A percentile compares a stretch with the other conserved stretches of the same genome.
Conservation (phyloP, 495 filamentous ascomycete species). For the Ascobolus immersus region DNA sequence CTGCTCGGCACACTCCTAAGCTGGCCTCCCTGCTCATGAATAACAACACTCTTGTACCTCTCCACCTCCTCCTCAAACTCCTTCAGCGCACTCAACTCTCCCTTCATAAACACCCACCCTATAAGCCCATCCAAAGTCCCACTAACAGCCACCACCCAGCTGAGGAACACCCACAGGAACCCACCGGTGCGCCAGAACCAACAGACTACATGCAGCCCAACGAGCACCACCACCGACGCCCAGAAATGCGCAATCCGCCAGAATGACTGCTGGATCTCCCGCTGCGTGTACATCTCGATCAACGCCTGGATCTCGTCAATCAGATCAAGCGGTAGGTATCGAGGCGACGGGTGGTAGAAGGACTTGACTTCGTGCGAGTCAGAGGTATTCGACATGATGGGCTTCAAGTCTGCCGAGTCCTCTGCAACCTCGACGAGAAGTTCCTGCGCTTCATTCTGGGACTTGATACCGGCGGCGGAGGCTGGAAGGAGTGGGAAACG, state of each 20-base stretch:
- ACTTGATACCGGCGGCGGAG: constrained; percentile 5
- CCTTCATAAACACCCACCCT: constrained; percentile 59
- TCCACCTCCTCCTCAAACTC: constrained; percentile 89
- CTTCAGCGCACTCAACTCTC: constrained; percentile 51
- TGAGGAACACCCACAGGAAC: constrained; percentile 57
- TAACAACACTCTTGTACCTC: constrained; percentile 20
- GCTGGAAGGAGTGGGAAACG: constrained; percentile 3
- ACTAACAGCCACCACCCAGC: constrained; percentile 44
- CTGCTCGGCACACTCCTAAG: too few species aligned
- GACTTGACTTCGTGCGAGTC: constrained; percentile 7
- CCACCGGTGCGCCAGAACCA: constrained; percentile 80
- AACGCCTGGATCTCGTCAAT: constrained; percentile 53
- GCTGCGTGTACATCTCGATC: constrained; percentile 34
- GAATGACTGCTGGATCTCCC: constrained; percentile 42
- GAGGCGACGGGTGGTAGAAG: constrained; percentile 8
- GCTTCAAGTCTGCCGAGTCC: constrained; percentile 8
- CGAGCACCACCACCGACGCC: constrained; percentile 32
- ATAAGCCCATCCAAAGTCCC: constrained; percentile 67
- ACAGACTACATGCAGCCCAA: constrained; percentile 49
- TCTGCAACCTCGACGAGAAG: constrained; percentile 10
- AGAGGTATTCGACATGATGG: constrained; percentile 12
- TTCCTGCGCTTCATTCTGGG: constrained; percentile 8
- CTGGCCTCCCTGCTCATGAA: too few species aligned
- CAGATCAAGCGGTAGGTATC: constrained; percentile 23
- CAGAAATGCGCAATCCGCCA: constrained; percentile 50